These are phyloP conservation scores for Furcasterigmium sp. DNA, from an alignment of 2,329 filamentous ascomycete genomes.

Conservation along the genomic window DNA sequence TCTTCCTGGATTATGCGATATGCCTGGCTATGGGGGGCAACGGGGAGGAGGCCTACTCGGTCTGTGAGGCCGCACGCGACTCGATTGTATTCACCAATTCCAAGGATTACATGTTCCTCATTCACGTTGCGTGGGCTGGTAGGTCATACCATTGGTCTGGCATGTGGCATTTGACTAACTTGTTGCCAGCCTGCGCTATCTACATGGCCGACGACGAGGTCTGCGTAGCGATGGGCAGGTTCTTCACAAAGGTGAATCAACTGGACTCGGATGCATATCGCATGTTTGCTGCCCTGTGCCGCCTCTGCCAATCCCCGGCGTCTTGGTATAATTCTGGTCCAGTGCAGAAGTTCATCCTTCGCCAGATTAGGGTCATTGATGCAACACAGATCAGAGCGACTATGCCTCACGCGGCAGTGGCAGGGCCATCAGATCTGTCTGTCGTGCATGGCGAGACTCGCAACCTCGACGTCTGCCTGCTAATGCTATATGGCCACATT, in stretches of 20 bases:
- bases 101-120: constrained; percentile 61
- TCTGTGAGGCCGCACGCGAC: constrained; percentile 71
- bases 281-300: constrained; percentile 73
- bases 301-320: constrained; percentile 66
- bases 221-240: constrained; percentile 67
- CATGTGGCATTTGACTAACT: neutral
- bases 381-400: constrained; percentile 25
- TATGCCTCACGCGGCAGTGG: constrained; percentile 19
- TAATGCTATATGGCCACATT: constrained; percentile 88
- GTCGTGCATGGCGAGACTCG: constrained; percentile 27
- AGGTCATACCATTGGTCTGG: constrained; percentile 22
- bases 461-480: constrained; percentile 69
- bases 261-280: constrained; percentile 80
- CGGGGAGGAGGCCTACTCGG: constrained; percentile 68
- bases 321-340: constrained; percentile 76
- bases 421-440: constrained; percentile 16
- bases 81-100: constrained; percentile 78
- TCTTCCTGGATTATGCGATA: constrained; percentile 85
- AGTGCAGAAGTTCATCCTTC: constrained; percentile 84
- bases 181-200: constrained; percentile 63
- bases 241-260: constrained; percentile 77
- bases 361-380: constrained; percentile 91
- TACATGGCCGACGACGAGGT: constrained; percentile 74
- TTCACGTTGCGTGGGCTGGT: constrained; percentile 74
- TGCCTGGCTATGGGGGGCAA: constrained; percentile 64